Base-by-base conservation (phyloP, 179 eudicot species). In the Beta macrorhiza region DNA sequence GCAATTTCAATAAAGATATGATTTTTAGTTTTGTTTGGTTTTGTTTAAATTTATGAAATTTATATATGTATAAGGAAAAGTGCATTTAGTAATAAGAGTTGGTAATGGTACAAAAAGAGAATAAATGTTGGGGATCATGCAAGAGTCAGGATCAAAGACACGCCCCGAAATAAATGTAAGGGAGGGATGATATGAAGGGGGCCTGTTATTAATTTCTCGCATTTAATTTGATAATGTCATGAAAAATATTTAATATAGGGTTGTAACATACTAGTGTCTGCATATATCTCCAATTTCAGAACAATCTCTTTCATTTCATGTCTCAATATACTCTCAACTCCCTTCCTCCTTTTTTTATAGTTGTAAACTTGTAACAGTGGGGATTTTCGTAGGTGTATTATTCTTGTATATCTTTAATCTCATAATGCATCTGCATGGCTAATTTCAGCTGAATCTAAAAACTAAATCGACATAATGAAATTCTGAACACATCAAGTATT, bases 91-190 rank as follows among this genome's bases (percentile, higher is more conserved):
- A 72, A 25, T 64, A 65, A 44, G 20, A 53, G 65, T 74, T 49
- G 69, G 72, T 69, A 76, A 70, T 56, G 76, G n/a, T 72, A 52
- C 62, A 52, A 67, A 75, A 79, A 63, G 67, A 51, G 74, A 72
- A 72, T 62, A 70, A 84, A 84, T 76, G 80, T 64, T 84, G 78
- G 75, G 86, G 79, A 67, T 83, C 86, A 84, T 84, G 84, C 86
- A 84, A 64, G 49, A 81, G 86, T 84, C 86, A 65, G 70, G 22
- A 81, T 84, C 86, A 81, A 19, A 81, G 78, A 81, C 78, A 81
- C 84, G 78, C 37, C 75, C 84, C 86, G 79, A 81, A 84, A 81
- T 84, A 65, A 84, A 84, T 84, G 86, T 82, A 64, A 77, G 62
- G 17, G 49, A 29, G n/a, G 37, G 11, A 79, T 51, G 16, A 25